Conservation (phyloP, 2,329 filamentous ascomycete species). For the Fusarium clavum region DNA sequence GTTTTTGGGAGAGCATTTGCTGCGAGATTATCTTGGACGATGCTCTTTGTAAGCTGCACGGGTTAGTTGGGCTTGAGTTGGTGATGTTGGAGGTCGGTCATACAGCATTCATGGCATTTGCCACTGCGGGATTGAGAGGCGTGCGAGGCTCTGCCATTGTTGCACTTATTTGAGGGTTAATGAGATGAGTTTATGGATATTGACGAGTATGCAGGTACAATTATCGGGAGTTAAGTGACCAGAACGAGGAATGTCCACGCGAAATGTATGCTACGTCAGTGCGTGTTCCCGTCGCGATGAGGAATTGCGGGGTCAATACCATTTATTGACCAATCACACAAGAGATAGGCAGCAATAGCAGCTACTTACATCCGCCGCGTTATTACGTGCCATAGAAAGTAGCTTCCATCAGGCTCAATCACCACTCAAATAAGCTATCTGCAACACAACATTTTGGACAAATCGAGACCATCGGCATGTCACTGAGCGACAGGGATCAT, state of each 20-base stretch:
- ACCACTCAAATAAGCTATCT: accelerated
- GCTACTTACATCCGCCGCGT: not conserved
- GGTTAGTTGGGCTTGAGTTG: not conserved
- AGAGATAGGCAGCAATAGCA: not conserved
- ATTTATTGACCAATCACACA: accelerated
- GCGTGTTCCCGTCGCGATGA: not conserved
- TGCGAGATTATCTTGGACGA: not conserved
- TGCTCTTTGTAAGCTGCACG: not conserved
- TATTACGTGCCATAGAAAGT: not conserved
- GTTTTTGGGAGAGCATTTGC: not conserved
- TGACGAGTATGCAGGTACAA: not conserved
- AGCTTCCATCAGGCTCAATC: not conserved
- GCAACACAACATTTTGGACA: not conserved
- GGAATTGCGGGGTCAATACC: accelerated
- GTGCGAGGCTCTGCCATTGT: not conserved
- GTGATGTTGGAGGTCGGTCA: too few species aligned
- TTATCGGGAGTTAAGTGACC: not conserved
- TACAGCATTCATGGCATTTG: not conserved
- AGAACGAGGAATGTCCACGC: not conserved
- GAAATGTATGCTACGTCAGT: not conserved
- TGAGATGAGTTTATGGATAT: not conserved
- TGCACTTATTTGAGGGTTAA: accelerated
- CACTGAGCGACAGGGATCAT: not conserved
- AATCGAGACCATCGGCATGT: not conserved
- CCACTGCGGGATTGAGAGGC: not conserved